These are phyloP conservation scores for Fallopia convolvulus DNA, from an alignment of 148 eudicot species.

Conservation along the genomic window DNA sequence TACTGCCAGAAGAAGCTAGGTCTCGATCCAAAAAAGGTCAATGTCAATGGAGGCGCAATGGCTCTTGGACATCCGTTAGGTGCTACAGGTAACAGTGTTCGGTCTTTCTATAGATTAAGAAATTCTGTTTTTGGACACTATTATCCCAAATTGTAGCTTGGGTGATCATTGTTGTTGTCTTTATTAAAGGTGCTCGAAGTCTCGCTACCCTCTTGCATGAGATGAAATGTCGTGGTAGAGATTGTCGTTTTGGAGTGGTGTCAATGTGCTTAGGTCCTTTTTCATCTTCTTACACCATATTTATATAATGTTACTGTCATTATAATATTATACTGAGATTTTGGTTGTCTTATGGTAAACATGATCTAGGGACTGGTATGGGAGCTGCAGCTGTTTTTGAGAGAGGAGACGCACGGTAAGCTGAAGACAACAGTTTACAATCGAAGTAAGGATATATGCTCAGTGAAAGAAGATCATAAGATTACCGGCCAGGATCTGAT, in stretches of 20 bases:
- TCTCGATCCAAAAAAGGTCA: slow-evolving; percentile 78
- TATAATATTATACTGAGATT: too few relatives aligned
- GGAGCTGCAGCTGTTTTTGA: slow-evolving; percentile 98
- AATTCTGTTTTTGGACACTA: too few relatives aligned
- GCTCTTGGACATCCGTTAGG: slow-evolving; percentile 97
- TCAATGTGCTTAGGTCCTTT: slow-evolving; percentile 84
- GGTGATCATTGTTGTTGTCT: not conserved
- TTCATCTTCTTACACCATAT: slow-evolving; percentile 14
- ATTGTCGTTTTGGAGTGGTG: slow-evolving; percentile 87
- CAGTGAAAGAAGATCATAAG: not conserved
- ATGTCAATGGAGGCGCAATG: slow-evolving; percentile 98
- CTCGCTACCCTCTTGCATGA: slow-evolving; percentile 90
- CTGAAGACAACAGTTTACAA: slow-evolving; percentile 29
- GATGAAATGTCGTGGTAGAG: slow-evolving; percentile 96
- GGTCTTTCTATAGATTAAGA: too few relatives aligned
- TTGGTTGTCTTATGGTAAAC: not conserved
- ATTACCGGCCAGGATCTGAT: not conserved
- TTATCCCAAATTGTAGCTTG: not conserved
- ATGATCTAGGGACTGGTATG: slow-evolving; percentile 76
- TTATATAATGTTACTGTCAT: not conserved
- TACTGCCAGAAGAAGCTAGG: slow-evolving; percentile 86
- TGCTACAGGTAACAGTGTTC: slow-evolving; percentile 60
- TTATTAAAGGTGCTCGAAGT: slow-evolving; percentile 78
- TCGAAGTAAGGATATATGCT: slow-evolving; percentile 24
- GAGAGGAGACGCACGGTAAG: slow-evolving; percentile 62